A percentile compares a stretch with the other conserved stretches of the same genome.
These are phyloP conservation scores for Rhizopogon vulgaris DNA, from an alignment of 768 basidiomycete species.

Conservation along the genomic window DNA sequence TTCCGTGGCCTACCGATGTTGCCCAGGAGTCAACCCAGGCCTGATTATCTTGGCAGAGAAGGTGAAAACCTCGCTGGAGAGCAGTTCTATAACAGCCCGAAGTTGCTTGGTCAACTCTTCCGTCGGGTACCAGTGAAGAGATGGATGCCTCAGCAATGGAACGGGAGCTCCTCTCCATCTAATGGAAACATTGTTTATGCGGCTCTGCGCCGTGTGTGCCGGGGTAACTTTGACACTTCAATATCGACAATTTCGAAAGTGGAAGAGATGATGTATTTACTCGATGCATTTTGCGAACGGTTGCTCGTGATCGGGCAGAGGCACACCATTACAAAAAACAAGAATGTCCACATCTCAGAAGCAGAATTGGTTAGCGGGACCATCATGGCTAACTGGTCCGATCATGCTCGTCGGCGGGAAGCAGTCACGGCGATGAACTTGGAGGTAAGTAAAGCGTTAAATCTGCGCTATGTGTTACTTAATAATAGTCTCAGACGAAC, in stretches of 20 bases:
- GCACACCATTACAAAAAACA: slow-evolving; percentile 32
- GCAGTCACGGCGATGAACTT: slow-evolving; percentile 37
- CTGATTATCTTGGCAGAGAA: slow-evolving; percentile 68
- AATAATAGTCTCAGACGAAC: slow-evolving; percentile 27
- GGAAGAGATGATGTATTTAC: slow-evolving; percentile 30
- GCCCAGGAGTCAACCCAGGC: slow-evolving; percentile 28
- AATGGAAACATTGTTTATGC: slow-evolving; percentile 18
- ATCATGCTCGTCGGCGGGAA: slow-evolving; percentile 35
- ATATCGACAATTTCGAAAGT: slow-evolving; percentile 13
- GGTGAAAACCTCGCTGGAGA: slow-evolving; percentile 22
- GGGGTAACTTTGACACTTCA: slow-evolving; percentile 26
- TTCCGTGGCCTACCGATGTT: slow-evolving; percentile 35
- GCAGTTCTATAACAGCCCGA: slow-evolving; percentile 44
- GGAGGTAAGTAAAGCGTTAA: slow-evolving; percentile 24
- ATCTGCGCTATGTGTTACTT: neutral
- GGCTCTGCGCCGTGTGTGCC: slow-evolving; percentile 17
- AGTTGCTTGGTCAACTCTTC: slow-evolving; percentile 58
- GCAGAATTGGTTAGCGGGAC: slow-evolving; percentile 41
- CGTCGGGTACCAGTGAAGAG: slow-evolving; percentile 37
- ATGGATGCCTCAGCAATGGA: slow-evolving; percentile 23
- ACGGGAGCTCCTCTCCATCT: slow-evolving; percentile 13
- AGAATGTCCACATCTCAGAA: slow-evolving; percentile 30
- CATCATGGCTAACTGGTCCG: slow-evolving; percentile 37
- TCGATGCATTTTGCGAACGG: slow-evolving; percentile 31
- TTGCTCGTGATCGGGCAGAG: slow-evolving; percentile 28